These are phyloP conservation scores for Lactarius evosmus DNA, from an alignment of 768 basidiomycete genomes.

Conservation along the genomic window DNA sequence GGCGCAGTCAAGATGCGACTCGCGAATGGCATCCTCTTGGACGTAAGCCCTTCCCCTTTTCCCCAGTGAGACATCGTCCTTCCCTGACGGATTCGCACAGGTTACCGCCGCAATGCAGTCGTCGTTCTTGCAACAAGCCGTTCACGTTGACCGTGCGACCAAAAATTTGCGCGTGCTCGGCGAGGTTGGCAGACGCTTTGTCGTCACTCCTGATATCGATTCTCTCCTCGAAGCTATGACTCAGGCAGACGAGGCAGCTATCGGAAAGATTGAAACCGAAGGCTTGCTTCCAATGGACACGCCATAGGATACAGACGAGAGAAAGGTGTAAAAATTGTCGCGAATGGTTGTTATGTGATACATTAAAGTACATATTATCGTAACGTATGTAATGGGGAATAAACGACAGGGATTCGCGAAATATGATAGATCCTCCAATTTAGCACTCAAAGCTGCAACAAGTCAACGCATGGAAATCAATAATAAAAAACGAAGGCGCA, in stretches of 20 bases:
- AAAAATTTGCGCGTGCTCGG: slow-evolving; percentile 72
- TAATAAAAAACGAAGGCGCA: background rate
- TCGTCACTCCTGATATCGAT: slow-evolving; percentile 82
- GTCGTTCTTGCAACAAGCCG: slow-evolving; percentile 86
- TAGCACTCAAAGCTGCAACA: background rate
- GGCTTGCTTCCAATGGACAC: slow-evolving; percentile 56
- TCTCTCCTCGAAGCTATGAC: slow-evolving; percentile 66
- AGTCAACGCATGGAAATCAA: background rate
- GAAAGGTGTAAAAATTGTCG: slow-evolving; percentile 8
- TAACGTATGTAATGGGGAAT: background rate
- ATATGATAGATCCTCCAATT: background rate
- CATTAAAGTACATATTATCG: background rate
- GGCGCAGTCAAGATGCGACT: slow-evolving; percentile 86
- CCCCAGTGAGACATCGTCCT: background rate
- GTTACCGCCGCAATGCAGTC: slow-evolving; percentile 79
- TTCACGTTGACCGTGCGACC: slow-evolving; percentile 58
- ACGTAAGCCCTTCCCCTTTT: slow-evolving; percentile 51
- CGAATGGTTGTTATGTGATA: background rate
- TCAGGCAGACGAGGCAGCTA: slow-evolving; percentile 40
- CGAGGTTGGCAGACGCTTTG: slow-evolving; percentile 82
- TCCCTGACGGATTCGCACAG: slow-evolving; percentile 38
- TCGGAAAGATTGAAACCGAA: slow-evolving; percentile 39
- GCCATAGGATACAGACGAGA: slow-evolving; percentile 23
- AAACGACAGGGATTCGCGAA: slow-evolving; percentile 4
- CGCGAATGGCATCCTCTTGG: slow-evolving; percentile 74